Evolutionary conservation across 768 basidiomycete genomes (phyloP), one percentile per base, ranked within the genome.

Genomic region (Rhodotorula toruloides): DNA sequence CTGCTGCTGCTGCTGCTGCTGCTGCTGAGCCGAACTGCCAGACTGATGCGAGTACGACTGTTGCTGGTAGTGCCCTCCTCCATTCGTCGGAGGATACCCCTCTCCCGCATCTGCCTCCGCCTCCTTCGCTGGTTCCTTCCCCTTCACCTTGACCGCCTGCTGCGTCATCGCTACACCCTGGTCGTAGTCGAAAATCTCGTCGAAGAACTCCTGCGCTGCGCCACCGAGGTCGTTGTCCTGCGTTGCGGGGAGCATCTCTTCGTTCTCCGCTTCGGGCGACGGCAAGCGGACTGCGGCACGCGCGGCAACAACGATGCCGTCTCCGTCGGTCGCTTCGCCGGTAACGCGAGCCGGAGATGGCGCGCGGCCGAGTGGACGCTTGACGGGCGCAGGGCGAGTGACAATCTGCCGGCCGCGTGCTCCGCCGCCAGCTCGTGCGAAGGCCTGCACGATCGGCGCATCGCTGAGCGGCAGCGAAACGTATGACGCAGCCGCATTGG

Each of bases 101-200:
- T 61, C 65, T 17, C 59, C 65, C 0, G 59, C 65, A 50, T 67
- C 65, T n/a, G n/a, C n/a, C 27, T 17, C 31, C 21, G 65, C 65
- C 19, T 57, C 58, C 2, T 29, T 50, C 6, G 22, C 42, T 5
- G 29, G n/a, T n/a, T n/a, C 36, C 40, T 27, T 29, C 21, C 27
- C 39, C 2, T 4, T 27, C 27, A 16, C n/a, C 27, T 3, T 8
- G 11, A 14, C 19, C 7, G 2, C 10, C 27, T 10, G 6, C 25
- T 49, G 37, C 25, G 14, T 36, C 22, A 27, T 16, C 29, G 36
- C 40, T 0, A 11, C 52, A 3, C 27, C 44, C 11, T 34, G 25
- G 22, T 55, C 54, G 46, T 55, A 34, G 17, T 61, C 54, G 32
- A 66, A 39, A 21, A 61, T 32, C 37, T 58, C 65, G 21, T 44